phyloP scores from a whole-genome alignment of 108 stramenopile species.

The Schizochytrium sp. region DNA sequence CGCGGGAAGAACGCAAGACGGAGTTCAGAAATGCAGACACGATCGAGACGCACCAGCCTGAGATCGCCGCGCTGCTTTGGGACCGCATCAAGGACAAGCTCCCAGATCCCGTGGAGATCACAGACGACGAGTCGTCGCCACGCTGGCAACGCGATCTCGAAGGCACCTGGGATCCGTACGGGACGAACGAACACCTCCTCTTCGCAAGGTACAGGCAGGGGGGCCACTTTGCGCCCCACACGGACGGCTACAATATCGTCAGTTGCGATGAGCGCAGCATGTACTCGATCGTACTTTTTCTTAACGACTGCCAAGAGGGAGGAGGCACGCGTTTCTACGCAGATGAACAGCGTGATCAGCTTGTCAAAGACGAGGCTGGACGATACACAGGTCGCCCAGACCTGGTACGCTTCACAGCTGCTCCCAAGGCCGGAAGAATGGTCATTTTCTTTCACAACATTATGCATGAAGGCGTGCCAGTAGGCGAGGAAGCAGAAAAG shows the following conservation, averaged over 20 bases:
- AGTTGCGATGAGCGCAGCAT: conserved; percentile 18
- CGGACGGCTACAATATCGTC: conserved; percentile 24
- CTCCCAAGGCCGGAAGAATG: conserved; percentile 20
- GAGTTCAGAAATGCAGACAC: conserved; percentile 27
- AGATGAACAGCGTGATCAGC: background rate
- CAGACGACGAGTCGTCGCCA: background rate
- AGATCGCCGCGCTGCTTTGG: conserved; percentile 22
- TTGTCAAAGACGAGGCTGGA: background rate
- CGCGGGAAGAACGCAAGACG: background rate
- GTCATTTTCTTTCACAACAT: conserved; percentile 21
- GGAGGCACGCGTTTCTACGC: conserved; percentile 29
- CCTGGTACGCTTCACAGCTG: conserved; percentile 12
- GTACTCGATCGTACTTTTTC: conserved; percentile 21
- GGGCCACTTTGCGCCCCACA: conserved; percentile 31
- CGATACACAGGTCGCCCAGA: background rate
- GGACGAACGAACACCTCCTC: conserved; percentile 13
- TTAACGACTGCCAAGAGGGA: conserved; percentile 3
- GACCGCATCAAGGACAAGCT: background rate
- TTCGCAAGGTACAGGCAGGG: conserved; percentile 17
- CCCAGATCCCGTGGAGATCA: background rate
- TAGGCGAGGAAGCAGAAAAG: background rate
- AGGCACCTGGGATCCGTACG: conserved; percentile 23
- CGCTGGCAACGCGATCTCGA: conserved; percentile 20
- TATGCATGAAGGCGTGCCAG: conserved; percentile 26
- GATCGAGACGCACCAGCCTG: conserved; percentile 17